These are phyloP conservation scores for Pseudocercospora fijiensis DNA, from an alignment of 2,329 filamentous ascomycete species.

Conservation along the genomic window DNA sequence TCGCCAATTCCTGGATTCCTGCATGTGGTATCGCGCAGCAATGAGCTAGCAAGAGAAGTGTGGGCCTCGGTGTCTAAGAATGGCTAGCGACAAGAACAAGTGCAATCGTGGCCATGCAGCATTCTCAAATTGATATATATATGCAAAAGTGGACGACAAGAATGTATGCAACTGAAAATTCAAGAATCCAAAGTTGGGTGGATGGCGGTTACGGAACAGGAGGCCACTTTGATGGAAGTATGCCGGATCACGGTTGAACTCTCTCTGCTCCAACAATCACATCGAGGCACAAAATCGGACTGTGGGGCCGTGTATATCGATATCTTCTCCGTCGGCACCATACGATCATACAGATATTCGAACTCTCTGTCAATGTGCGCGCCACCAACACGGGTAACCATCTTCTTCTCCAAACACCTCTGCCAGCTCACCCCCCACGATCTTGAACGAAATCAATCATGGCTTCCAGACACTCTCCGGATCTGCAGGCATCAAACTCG, in stretches of 20 bases:
- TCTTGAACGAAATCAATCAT: neutral
- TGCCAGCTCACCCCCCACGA: neutral
- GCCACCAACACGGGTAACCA: neutral
- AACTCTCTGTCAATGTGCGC: neutral
- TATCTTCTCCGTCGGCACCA: neutral
- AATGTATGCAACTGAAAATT: neutral
- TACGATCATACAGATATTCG: neutral
- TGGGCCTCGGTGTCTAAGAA: neutral
- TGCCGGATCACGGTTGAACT: too few species aligned
- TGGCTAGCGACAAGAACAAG: neutral
- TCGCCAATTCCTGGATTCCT: neutral
- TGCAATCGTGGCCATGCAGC: too few species aligned
- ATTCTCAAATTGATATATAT: too few species aligned
- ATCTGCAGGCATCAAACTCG: neutral
- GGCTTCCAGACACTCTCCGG: neutral
- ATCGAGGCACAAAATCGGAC: too few species aligned
- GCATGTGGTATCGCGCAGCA: neutral
- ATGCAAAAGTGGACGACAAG: neutral
- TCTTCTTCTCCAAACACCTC: neutral
- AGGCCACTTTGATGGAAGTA: neutral
- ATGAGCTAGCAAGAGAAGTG: neutral
- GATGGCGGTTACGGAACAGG: neutral
- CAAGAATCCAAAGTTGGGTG: neutral
- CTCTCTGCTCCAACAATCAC: too few species aligned
- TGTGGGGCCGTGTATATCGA: neutral